Conservation (phyloP, 495 filamentous ascomycete genomes). For the Aspergillus affinis region DNA sequence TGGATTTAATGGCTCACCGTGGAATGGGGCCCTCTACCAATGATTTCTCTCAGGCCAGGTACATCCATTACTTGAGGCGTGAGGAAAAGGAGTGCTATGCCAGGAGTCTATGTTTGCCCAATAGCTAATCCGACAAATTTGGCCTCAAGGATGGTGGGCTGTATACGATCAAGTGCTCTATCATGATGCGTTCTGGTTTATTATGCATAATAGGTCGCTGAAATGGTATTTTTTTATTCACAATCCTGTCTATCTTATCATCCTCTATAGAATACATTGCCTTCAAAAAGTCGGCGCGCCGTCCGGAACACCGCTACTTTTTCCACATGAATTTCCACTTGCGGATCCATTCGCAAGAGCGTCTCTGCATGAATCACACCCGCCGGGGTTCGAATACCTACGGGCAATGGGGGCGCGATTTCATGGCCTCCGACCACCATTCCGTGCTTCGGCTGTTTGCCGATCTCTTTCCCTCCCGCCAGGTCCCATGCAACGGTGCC, state of each 20-base stretch:
- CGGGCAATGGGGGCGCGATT: conserved; percentile 10
- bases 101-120: too few species aligned
- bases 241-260: too few species aligned
- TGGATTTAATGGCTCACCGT: conserved; percentile 25
- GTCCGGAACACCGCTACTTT: conserved; percentile 32
- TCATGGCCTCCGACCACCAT: conserved; percentile 8
- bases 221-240: too few species aligned
- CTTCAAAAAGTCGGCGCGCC: conserved; percentile 28
- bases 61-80: too few species aligned
- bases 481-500: conserved; percentile 31
- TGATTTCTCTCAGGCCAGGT: too few species aligned
- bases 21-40: conserved; percentile 12
- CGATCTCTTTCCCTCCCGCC: neutral
- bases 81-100: too few species aligned
- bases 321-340: conserved; percentile 14
- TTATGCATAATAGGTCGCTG: too few species aligned
- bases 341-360: conserved; percentile 5
- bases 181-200: too few species aligned
- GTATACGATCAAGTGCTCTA: too few species aligned
- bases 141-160: too few species aligned
- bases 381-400: conserved; percentile 22
- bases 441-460: neutral
- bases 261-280: conserved; percentile 8
- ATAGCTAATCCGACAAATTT: too few species aligned
- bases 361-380: conserved; percentile 25